A percentile compares a stretch with the other conserved stretches of the same genome.
Evolutionary conservation across 805 yeast genomes (phyloP).

Genomic region (Metschnikowia noctiluminum): DNA sequence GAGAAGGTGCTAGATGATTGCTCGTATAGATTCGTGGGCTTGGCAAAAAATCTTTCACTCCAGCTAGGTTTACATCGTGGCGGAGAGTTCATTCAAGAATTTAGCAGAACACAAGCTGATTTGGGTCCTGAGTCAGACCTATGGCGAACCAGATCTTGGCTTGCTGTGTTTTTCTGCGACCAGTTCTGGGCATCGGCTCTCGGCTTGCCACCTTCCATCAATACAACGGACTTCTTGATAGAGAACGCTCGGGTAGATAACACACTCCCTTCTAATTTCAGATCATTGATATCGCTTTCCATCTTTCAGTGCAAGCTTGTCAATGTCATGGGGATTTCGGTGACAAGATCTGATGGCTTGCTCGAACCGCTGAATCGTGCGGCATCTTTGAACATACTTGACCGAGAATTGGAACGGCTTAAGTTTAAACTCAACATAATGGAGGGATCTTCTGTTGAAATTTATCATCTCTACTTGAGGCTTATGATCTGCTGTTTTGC

Average conservation of each 20-base stretch:
- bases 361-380: constrained; percentile 81
- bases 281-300: constrained; percentile 69
- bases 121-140: constrained; percentile 82
- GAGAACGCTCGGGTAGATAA: constrained; percentile 73
- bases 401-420: constrained; percentile 71
- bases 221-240: constrained; percentile 71
- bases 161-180: constrained; percentile 81
- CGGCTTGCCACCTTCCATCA: constrained; percentile 85
- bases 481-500: constrained; percentile 86
- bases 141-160: constrained; percentile 94
- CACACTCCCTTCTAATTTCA: constrained; percentile 62
- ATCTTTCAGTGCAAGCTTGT: constrained; percentile 82
- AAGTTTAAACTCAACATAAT: constrained; percentile 64
- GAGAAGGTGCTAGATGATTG: constrained; percentile 90
- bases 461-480: constrained; percentile 73
- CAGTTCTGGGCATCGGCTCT: constrained; percentile 86
- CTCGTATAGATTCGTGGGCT: constrained; percentile 81
- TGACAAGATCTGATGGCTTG: constrained; percentile 82
- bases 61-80: constrained; percentile 85
- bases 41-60: constrained; percentile 78
- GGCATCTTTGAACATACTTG: constrained; percentile 71
- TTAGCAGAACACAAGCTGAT: constrained; percentile 83
- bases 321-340: constrained; percentile 82
- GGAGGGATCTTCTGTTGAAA: constrained; percentile 64
- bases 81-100: constrained; percentile 87